Evolutionary conservation across 768 basidiomycete species (phyloP).

Genomic region (Asterophora parasitica): DNA sequence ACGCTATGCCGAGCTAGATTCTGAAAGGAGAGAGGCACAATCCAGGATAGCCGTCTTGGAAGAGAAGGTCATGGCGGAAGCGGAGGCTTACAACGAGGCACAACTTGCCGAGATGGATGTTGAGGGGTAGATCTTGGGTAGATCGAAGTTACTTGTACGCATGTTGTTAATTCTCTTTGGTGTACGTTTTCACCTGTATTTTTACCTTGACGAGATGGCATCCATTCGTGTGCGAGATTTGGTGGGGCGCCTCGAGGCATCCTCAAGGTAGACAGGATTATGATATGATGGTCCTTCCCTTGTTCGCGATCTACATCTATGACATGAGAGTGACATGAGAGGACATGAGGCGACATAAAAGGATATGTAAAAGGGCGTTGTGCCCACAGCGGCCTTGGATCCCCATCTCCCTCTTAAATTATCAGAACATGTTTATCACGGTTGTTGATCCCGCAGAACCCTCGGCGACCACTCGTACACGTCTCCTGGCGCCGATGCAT

Average conservation of each 20-base stretch:
- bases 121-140: slow-evolving; percentile 20
- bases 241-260: slow-evolving; percentile 1
- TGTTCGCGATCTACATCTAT: slow-evolving; percentile 6
- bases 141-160: slow-evolving; percentile 9
- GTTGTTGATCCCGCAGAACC: too few species aligned
- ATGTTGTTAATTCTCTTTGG: slow-evolving; percentile 16
- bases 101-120: slow-evolving; percentile 63
- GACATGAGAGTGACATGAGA: too few species aligned
- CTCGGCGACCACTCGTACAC: neutral
- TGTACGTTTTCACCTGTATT: slow-evolving; percentile 14
- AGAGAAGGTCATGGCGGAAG: slow-evolving; percentile 83
- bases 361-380: neutral
- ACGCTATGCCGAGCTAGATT: slow-evolving; percentile 77
- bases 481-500: slow-evolving; percentile 13
- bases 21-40: slow-evolving; percentile 59
- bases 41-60: slow-evolving; percentile 62
- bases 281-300: slow-evolving; percentile 3
- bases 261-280: slow-evolving; percentile 5
- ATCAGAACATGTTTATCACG: neutral
- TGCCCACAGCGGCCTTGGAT: slow-evolving; percentile 3
- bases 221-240: neutral
- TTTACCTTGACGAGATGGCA: neutral
- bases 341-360: slow-evolving; percentile 11
- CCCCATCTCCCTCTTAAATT: slow-evolving; percentile 3
- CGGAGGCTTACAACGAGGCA: slow-evolving; percentile 76